Percentiles rank a stretch among this genome's conserved stretches.
Conservation (phyloP, 371 early-diverging fungal genomes). For the Dinochytrium kinnereticum region DNA sequence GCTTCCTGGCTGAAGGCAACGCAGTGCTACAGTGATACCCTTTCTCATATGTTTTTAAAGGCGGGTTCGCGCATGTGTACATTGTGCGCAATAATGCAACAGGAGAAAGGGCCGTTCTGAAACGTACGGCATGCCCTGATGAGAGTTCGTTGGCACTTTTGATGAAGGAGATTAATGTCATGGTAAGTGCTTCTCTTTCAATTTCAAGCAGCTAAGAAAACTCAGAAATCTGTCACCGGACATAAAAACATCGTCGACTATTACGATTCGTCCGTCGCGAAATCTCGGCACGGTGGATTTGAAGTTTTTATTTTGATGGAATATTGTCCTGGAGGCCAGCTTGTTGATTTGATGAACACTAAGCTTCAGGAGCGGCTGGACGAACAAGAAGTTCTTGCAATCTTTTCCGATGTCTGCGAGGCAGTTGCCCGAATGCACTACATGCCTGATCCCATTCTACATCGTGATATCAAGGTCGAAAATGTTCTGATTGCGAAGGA, state of each 20-base stretch:
- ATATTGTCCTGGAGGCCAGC: constrained; percentile 82
- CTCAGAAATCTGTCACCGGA: constrained; percentile 73
- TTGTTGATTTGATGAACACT: constrained; percentile 87
- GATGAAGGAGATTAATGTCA: constrained; percentile 75
- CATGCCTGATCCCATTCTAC: constrained; percentile 55
- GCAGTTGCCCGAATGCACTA: constrained; percentile 92
- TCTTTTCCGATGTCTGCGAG: constrained; percentile 85
- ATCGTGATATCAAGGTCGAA: constrained; percentile 88
- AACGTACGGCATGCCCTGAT: constrained; percentile 77
- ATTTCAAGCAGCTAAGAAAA: background rate
- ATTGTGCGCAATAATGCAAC: constrained; percentile 68
- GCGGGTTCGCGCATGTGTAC: constrained; percentile 89
- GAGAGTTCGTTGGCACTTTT: constrained; percentile 65
- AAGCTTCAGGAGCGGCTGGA: constrained; percentile 71
- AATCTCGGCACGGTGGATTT: constrained; percentile 63
- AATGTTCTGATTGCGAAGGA: constrained; percentile 49
- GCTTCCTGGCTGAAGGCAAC: constrained; percentile 53
- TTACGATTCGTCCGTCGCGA: constrained; percentile 65
- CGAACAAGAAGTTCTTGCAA: constrained; percentile 81
- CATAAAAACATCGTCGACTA: constrained; percentile 84
- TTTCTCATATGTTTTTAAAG: constrained; percentile 33
- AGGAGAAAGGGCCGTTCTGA: constrained; percentile 69
- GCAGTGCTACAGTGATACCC: background rate
- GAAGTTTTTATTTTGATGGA: constrained; percentile 90
- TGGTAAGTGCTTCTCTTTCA: constrained; percentile 57